Conservation (phyloP, 768 basidiomycete species). For the Podaxis sp. region DNA sequence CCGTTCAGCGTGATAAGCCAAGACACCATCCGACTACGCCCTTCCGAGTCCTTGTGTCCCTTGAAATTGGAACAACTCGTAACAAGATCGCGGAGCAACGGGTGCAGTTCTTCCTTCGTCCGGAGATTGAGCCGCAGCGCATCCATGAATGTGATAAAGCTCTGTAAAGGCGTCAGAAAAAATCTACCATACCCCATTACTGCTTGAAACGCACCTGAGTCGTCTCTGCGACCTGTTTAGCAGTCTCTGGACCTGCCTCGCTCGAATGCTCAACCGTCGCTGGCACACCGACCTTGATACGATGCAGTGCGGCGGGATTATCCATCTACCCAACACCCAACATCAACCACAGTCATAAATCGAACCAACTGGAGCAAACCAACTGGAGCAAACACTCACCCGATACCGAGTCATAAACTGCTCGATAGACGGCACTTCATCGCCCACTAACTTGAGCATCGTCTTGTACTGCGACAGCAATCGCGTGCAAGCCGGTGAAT, state of each 20-base stretch:
- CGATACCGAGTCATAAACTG: constrained; percentile 89
- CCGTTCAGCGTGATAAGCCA: constrained; percentile 97
- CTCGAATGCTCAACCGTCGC: constrained; percentile 90
- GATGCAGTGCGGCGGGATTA: constrained; percentile 81
- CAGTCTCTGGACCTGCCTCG: constrained; percentile 88
- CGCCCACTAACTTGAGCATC: constrained; percentile 92
- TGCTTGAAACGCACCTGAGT: constrained; percentile 65
- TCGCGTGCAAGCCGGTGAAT: constrained; percentile 93
- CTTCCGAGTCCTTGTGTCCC: constrained; percentile 95
- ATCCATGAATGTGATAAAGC: constrained; percentile 99
- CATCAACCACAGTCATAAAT: neutral
- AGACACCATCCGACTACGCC: constrained; percentile 86
- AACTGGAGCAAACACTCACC: constrained; percentile 40
- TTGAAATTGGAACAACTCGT: constrained; percentile 94
- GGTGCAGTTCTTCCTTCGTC: constrained; percentile 97
- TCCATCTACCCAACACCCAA: constrained; percentile 26
- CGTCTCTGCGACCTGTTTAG: constrained; percentile 97
- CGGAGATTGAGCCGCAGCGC: constrained; percentile 88
- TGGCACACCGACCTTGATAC: constrained; percentile 89
- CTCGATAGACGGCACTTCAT: constrained; percentile 82
- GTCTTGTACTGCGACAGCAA: constrained; percentile 98
- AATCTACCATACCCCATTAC: too few species aligned
- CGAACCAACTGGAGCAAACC: too few species aligned
- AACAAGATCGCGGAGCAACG: constrained; percentile 92
- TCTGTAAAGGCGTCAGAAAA: too few species aligned